These are phyloP conservation scores for Ophiostoma perfectum DNA, from an alignment of 2,329 filamentous ascomycete genomes.

Conservation along the genomic window DNA sequence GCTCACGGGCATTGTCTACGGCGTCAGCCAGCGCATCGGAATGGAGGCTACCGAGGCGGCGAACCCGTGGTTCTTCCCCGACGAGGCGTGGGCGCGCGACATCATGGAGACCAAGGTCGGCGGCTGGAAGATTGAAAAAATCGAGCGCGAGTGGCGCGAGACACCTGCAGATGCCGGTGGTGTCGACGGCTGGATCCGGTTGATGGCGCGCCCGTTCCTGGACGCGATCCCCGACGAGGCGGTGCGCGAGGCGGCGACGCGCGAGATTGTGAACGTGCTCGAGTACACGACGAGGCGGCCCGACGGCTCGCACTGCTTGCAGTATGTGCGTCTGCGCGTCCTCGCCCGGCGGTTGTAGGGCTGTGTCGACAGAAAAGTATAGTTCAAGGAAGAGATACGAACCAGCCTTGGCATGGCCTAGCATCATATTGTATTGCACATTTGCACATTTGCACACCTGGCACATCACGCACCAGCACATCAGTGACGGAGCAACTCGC, in stretches of 20 bases:
- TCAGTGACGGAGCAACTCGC: background rate
- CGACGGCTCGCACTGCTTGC: constrained; percentile 51
- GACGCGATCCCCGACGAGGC: constrained; percentile 43
- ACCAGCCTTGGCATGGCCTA: background rate
- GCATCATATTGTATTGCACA: too few species aligned
- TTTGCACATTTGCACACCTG: too few species aligned
- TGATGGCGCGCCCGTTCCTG: constrained; percentile 58
- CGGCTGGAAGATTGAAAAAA: constrained; percentile 45
- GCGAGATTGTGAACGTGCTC: constrained; percentile 51
- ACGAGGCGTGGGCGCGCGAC: constrained; percentile 51
- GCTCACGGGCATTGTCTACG: constrained; percentile 51
- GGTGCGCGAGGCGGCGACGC: constrained; percentile 48
- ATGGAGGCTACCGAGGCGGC: constrained; percentile 44
- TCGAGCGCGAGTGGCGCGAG: constrained; percentile 61
- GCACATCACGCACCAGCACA: background rate
- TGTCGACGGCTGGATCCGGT: constrained; percentile 58
- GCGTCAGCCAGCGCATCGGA: constrained; percentile 48
- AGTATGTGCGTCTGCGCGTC: constrained; percentile 44
- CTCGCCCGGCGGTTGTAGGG: constrained; percentile 26
- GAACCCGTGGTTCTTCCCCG: constrained; percentile 68
- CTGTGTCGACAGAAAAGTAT: background rate
- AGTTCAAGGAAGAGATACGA: background rate
- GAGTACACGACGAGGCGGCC: constrained; percentile 50
- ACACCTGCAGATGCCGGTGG: constrained; percentile 55
- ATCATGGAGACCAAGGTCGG: constrained; percentile 41